Percentiles rank a stretch among this genome's conserved stretches.
phyloP scores from a whole-genome alignment of 768 basidiomycete genomes.

The Pulveroboletus ravenelii region DNA sequence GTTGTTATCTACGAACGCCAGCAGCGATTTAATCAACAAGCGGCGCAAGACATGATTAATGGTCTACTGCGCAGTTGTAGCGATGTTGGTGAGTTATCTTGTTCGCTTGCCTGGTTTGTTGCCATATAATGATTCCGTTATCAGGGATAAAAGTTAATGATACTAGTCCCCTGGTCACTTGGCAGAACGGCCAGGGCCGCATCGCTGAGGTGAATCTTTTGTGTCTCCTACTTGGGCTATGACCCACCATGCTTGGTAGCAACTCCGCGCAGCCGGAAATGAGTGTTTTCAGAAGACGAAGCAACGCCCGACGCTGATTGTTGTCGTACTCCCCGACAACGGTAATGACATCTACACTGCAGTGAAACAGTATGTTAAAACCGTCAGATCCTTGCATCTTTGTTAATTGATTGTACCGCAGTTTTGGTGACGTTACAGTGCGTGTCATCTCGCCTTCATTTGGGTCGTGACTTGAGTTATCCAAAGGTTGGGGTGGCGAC shows the following conservation, averaged over 20 bases:
- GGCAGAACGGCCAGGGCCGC: constrained; percentile 54
- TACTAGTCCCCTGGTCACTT: constrained; percentile 41
- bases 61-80: constrained; percentile 46
- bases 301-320: constrained; percentile 51
- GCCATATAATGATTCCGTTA: not conserved
- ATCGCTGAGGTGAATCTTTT: constrained; percentile 40
- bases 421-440: constrained; percentile 68
- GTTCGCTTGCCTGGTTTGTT: not conserved
- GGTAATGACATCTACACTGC: constrained; percentile 73
- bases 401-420: constrained; percentile 25
- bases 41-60: constrained; percentile 49
- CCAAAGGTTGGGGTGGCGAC: constrained; percentile 67
- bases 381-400: not conserved
- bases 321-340: constrained; percentile 67
- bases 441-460: constrained; percentile 9
- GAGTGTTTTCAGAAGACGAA: constrained; percentile 39
- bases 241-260: constrained; percentile 24
- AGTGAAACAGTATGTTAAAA: constrained; percentile 64
- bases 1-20: constrained; percentile 64
- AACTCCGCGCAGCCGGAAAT: constrained; percentile 48
- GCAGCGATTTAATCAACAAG: constrained; percentile 47
- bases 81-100: constrained; percentile 52
- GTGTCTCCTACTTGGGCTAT: not conserved
- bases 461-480: not conserved
- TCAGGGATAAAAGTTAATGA: constrained; percentile 57